Evolutionary conservation across 2,329 filamentous ascomycete species (phyloP).

Genomic region (Colletotrichum camelliae): DNA sequence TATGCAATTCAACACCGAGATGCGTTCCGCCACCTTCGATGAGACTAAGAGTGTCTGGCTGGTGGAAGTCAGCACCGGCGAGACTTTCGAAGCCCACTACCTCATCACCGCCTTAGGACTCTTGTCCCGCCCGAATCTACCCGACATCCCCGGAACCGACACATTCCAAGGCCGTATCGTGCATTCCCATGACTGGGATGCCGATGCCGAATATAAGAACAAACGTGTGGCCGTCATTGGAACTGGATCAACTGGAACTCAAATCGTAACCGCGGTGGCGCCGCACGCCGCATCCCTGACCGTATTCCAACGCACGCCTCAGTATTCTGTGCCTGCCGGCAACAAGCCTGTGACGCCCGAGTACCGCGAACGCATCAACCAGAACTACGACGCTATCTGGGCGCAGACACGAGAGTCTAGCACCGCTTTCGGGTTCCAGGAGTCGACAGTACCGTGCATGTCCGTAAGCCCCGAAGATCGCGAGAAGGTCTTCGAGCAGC

Average conservation of each 20-base stretch:
- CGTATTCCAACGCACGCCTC: not conserved
- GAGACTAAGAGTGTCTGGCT: not conserved
- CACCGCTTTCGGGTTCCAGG: conserved; percentile 33
- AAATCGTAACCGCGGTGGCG: not conserved
- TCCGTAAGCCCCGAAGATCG: not conserved
- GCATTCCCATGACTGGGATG: not conserved
- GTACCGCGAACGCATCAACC: not conserved
- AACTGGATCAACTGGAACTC: not conserved
- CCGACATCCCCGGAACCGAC: not conserved
- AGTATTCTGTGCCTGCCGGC: not conserved
- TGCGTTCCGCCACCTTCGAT: not conserved
- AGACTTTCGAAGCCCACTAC: not conserved
- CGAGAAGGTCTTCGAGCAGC: not conserved
- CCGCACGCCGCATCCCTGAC: not conserved
- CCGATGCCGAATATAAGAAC: not conserved
- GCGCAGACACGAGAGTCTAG: conserved; percentile 7
- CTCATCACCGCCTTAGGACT: not conserved
- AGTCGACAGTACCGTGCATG: conserved; percentile 1
- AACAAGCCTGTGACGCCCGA: not conserved
- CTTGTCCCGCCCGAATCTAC: not conserved
- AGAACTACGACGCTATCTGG: conserved; percentile 29
- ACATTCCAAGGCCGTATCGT: not conserved
- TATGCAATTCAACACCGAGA: not conserved
- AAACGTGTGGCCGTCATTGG: not conserved
- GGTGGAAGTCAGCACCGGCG: not conserved